phyloP scores from a whole-genome alignment of 108 stramenopile genomes.

The Cyclotella kingstonii region DNA sequence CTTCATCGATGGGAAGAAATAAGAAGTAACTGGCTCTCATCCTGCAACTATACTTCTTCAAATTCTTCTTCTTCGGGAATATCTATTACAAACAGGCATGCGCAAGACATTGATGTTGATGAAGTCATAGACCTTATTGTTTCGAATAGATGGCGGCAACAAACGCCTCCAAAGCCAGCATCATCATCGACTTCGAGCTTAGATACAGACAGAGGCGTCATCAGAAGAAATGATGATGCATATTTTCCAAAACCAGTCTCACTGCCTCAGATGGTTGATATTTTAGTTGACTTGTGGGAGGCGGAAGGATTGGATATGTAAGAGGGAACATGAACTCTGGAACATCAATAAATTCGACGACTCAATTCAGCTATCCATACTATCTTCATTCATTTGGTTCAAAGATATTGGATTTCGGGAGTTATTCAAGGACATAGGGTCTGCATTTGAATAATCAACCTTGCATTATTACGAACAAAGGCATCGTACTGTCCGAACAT shows the following conservation, averaged over 20 bases:
- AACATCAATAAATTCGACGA: no score
- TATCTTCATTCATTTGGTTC: no score
- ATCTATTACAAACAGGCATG: conserved; percentile 13
- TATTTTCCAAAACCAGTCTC: conserved; percentile 69
- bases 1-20: conserved; percentile 55
- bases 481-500: no score
- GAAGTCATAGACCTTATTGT: conserved; percentile 82
- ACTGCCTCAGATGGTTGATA: conserved; percentile 80
- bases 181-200: conserved; percentile 1
- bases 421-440: no score
- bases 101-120: conserved; percentile 61
- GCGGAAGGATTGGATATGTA: conserved; percentile 82
- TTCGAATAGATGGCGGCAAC: conserved; percentile 56
- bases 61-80: conserved; percentile 2
- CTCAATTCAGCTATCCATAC: no score
- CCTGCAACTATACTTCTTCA: conserved; percentile 2
- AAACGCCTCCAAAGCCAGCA: conserved; percentile 10
- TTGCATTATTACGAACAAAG: no score
- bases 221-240: conserved; percentile 27
- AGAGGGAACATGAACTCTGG: background rate
- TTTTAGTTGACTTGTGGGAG: conserved; percentile 82
- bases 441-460: no score
- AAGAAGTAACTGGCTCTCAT: conserved; percentile 44
- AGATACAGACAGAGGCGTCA: conserved; percentile 15
- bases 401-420: no score